These are phyloP conservation scores for fission yeast (Schizosaccharomyces pombe) DNA, from an alignment of 805 yeast genomes.

Conservation along the genomic window DNA sequence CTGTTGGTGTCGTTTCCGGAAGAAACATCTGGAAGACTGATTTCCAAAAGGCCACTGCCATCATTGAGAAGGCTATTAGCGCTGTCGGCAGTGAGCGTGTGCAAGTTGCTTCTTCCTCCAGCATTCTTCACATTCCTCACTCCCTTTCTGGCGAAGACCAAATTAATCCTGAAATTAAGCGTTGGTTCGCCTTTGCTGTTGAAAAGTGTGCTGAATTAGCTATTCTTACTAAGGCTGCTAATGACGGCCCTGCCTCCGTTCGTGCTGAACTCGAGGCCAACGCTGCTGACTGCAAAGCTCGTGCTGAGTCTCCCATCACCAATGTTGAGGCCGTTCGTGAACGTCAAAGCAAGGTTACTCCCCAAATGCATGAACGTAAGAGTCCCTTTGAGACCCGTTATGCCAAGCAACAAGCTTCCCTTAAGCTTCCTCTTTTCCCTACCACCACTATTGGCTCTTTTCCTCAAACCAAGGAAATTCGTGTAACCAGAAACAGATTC, in stretches of 20 bases:
- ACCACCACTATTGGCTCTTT: conserved; percentile 99
- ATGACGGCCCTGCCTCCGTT: conserved; percentile 48
- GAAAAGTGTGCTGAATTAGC: conserved; percentile 89
- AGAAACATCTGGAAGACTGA: conserved; percentile 99
- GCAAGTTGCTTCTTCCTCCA: conserved; percentile 82
- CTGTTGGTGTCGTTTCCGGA: conserved; percentile 95
- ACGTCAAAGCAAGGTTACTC: conserved; percentile 55
- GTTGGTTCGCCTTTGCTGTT: conserved; percentile 96
- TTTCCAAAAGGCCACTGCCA: conserved; percentile 61
- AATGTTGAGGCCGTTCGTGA: conserved; percentile 75
- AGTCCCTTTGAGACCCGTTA: conserved; percentile 72
- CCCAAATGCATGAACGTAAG: conserved; percentile 51
- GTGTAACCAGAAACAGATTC: conserved; percentile 95
- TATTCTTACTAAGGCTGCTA: conserved; percentile 62
- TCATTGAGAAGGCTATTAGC: conserved; percentile 61
- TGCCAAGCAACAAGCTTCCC: conserved; percentile 60
- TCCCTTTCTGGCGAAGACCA: conserved; percentile 82
- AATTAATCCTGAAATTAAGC: conserved; percentile 68
- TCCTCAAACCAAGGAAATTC: conserved; percentile 99
- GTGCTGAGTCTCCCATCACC: conserved; percentile 70
- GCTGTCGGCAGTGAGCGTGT: conserved; percentile 73
- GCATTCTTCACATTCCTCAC: conserved; percentile 94
- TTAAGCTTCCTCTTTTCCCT: conserved; percentile 95
- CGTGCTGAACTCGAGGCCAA: conserved; percentile 59
- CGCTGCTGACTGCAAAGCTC: conserved; percentile 62